Evolutionary conservation across 208 protist genomes (phyloP).

Genomic region (Tetramitus jugosus): DNA sequence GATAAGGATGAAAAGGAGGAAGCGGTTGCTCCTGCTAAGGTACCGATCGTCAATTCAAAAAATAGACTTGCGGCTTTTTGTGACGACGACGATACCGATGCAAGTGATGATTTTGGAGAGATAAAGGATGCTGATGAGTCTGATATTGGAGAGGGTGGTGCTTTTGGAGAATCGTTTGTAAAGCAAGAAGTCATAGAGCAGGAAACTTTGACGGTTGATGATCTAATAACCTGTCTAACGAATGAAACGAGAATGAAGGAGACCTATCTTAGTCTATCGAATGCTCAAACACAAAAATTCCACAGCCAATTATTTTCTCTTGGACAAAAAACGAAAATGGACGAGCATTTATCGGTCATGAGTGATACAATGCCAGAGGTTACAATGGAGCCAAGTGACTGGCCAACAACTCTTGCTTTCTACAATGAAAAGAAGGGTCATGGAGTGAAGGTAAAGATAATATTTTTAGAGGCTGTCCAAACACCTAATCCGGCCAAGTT

Average conservation of each 20-base stretch:
- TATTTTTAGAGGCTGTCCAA: neutral
- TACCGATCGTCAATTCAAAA: too few relatives aligned
- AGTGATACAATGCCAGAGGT: slow-evolving; percentile 7
- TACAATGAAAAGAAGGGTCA: slow-evolving; percentile 19
- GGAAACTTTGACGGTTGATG: neutral
- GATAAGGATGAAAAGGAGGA: too few relatives aligned
- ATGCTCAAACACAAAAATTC: slow-evolving; percentile 14
- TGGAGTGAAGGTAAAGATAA: neutral
- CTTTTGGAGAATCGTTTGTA: too few relatives aligned
- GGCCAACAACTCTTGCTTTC: slow-evolving; percentile 10
- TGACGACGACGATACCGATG: too few relatives aligned
- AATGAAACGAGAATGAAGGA: slow-evolving; percentile 5
- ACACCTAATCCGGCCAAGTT: neutral
- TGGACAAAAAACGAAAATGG: neutral
- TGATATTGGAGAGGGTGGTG: too few relatives aligned
- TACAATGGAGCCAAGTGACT: neutral
- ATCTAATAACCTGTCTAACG: neutral
- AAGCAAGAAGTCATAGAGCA: too few relatives aligned
- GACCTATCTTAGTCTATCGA: neutral
- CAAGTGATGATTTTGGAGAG: too few relatives aligned
- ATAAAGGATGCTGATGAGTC: too few relatives aligned
- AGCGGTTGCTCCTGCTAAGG: too few relatives aligned
- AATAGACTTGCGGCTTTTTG: too few relatives aligned
- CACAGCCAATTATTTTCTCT: neutral
- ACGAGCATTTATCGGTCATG: too few relatives aligned